A percentile compares a stretch with the other conserved stretches of the same genome.
Evolutionary conservation across 108 stramenopile species (phyloP).

Genomic region (Conticribra weissflogii): DNA sequence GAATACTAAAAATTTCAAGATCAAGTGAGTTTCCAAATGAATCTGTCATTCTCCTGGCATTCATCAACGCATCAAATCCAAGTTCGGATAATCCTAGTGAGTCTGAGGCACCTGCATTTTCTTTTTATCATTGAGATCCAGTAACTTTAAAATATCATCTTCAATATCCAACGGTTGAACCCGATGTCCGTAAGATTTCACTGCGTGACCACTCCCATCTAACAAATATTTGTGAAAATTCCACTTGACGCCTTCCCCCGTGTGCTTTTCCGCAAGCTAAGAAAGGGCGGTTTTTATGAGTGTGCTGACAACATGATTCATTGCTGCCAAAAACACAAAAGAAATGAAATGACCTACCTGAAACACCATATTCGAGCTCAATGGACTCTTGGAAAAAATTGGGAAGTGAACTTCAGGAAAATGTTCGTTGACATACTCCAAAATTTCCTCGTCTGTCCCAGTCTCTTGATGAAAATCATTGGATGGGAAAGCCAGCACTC

Average conservation of each 20-base stretch:
- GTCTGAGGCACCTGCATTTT: constrained; percentile 17
- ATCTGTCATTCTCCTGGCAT: neutral
- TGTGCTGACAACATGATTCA: neutral
- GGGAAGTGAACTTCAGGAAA: constrained; percentile 72
- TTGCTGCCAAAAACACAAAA: no score
- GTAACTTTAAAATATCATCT: constrained; percentile 63
- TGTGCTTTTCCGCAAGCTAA: constrained; percentile 40
- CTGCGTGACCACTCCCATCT: constrained; percentile 64
- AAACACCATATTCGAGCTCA: constrained; percentile 67
- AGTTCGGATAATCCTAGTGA: neutral
- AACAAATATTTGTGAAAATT: constrained; percentile 88
- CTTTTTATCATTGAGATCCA: constrained; percentile 37
- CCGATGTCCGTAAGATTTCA: constrained; percentile 63
- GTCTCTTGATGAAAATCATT: constrained; percentile 84
- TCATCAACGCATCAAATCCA: neutral
- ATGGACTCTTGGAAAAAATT: constrained; percentile 55
- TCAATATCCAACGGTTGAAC: constrained; percentile 59
- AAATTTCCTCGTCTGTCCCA: constrained; percentile 67
- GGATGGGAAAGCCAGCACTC: constrained; percentile 77
- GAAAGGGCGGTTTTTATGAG: no score
- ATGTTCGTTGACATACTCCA: constrained; percentile 53
- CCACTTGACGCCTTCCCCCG: constrained; percentile 46
- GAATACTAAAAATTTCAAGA: neutral
- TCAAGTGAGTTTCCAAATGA: neutral
- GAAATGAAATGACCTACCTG: no score